phyloP scores from a whole-genome alignment of 2,329 filamentous ascomycete species.

The Arthrinium phaeospermum region DNA sequence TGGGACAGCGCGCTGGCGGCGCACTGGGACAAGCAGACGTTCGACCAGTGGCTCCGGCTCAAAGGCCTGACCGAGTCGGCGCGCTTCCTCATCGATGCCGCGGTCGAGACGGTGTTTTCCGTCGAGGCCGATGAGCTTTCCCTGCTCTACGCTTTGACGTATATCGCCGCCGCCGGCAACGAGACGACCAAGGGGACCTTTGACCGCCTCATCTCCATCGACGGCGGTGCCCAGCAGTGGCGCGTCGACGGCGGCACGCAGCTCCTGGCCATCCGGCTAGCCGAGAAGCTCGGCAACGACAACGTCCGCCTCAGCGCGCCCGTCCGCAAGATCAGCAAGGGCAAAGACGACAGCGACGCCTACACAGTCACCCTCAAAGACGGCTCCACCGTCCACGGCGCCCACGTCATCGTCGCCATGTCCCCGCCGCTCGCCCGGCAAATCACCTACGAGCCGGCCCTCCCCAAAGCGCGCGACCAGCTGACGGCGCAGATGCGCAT shows the following conservation, averaged over 20 bases:
- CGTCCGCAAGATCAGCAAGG: background rate
- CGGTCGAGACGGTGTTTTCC: background rate
- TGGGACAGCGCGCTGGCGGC: background rate
- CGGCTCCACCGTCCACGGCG: background rate
- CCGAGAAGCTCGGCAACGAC: slow-evolving; percentile 4
- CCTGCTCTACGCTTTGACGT: background rate
- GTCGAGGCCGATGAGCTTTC: slow-evolving; percentile 1
- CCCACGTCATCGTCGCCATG: slow-evolving; percentile 11
- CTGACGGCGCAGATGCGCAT: slow-evolving; percentile 13
- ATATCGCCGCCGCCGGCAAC: background rate
- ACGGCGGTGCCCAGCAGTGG: slow-evolving; percentile 1
- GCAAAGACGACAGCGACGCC: too few species aligned
- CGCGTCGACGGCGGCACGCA: slow-evolving; percentile 8
- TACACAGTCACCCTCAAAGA: slow-evolving; percentile 3
- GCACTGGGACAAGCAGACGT: background rate
- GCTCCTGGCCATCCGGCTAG: background rate
- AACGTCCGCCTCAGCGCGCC: background rate
- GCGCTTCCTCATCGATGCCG: background rate
- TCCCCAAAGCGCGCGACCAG: background rate
- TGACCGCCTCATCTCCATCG: background rate
- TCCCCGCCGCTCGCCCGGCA: background rate
- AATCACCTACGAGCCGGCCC: background rate
- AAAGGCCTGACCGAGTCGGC: background rate
- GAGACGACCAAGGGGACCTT: background rate
- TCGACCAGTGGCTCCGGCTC: background rate